These are phyloP conservation scores for Saprolegnia diclina DNA, from an alignment of 352 stramenopile species.

Conservation along the genomic window DNA sequence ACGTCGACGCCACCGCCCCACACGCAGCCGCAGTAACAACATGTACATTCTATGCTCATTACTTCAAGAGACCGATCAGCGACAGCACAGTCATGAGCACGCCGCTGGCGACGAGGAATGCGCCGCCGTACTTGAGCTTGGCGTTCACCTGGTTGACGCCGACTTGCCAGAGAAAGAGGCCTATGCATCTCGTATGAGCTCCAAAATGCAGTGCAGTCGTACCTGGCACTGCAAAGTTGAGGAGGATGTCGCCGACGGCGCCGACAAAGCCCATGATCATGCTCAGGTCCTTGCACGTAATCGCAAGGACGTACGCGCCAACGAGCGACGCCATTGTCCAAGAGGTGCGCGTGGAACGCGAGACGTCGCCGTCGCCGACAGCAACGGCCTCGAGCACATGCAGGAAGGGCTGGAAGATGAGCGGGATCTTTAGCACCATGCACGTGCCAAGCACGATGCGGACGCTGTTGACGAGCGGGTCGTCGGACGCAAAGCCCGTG, in stretches of 20 bases:
- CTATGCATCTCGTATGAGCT: not conserved
- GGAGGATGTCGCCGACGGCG: conserved; percentile 57
- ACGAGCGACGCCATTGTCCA: not conserved
- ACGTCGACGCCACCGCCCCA: conserved; percentile 29
- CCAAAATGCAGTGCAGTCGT: not conserved
- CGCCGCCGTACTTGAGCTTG: not conserved
- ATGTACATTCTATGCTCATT: not conserved
- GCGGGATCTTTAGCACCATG: conserved; percentile 75
- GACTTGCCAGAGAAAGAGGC: not conserved
- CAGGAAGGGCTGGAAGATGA: conserved; percentile 77
- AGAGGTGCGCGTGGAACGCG: not conserved
- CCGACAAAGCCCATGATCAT: conserved; percentile 74
- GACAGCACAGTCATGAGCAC: not conserved
- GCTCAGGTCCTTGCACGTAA: conserved; percentile 62
- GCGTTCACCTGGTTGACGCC: not conserved
- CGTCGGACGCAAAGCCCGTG: conserved; percentile 61
- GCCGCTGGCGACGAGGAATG: not conserved
- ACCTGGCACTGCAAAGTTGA: conserved; percentile 62
- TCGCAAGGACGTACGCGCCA: conserved; percentile 44
- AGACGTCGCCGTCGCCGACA: not conserved
- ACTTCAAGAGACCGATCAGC: not conserved
- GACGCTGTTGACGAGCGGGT: conserved; percentile 71
- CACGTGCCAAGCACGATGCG: conserved; percentile 59
- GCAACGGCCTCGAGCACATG: conserved; percentile 36
- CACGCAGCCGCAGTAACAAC: not conserved